Percentiles rank a stretch among this genome's conserved stretches.
These are phyloP conservation scores for Podosphaera fusca DNA, from an alignment of 2,329 filamentous ascomycete genomes.

Conservation along the genomic window DNA sequence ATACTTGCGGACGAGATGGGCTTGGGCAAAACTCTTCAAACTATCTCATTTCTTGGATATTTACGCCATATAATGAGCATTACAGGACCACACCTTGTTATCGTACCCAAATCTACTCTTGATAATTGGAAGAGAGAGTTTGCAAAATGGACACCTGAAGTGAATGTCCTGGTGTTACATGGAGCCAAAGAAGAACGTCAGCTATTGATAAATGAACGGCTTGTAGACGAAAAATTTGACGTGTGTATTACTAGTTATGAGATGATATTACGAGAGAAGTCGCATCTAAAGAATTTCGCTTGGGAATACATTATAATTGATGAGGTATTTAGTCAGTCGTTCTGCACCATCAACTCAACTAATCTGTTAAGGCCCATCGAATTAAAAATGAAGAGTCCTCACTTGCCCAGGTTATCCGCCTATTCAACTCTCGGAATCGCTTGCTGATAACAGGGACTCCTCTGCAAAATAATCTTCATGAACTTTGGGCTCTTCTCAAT, in stretches of 20 bases:
- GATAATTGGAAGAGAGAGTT: constrained; percentile 99
- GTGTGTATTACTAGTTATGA: constrained; percentile 98
- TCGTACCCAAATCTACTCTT: constrained; percentile 86
- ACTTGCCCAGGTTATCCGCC: constrained; percentile 79
- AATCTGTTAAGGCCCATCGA: constrained; percentile 40
- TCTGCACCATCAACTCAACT: constrained; percentile 2
- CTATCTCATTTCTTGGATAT: constrained; percentile 90
- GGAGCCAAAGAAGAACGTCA: constrained; percentile 87
- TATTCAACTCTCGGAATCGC: constrained; percentile 89
- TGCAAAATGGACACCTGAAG: constrained; percentile 77
- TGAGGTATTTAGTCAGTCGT: constrained; percentile 26
- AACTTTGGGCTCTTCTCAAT: constrained; percentile 91
- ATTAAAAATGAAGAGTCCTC: constrained; percentile 99
- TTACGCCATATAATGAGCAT: constrained; percentile 77
- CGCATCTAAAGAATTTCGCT: constrained; percentile 86
- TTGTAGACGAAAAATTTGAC: constrained; percentile 90
- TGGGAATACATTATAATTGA: constrained; percentile 99
- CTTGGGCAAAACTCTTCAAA: constrained; percentile 90
- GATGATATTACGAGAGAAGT: constrained; percentile 91
- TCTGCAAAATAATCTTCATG: constrained; percentile 92
- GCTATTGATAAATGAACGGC: constrained; percentile 64
- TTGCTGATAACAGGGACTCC: constrained; percentile 92
- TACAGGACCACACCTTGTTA: constrained; percentile 72
- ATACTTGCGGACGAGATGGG: constrained; percentile 98
- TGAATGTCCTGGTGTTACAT: constrained; percentile 82